Base-by-base conservation (phyloP, 345 rosid species). In the Ceriops zippeliana region DNA sequence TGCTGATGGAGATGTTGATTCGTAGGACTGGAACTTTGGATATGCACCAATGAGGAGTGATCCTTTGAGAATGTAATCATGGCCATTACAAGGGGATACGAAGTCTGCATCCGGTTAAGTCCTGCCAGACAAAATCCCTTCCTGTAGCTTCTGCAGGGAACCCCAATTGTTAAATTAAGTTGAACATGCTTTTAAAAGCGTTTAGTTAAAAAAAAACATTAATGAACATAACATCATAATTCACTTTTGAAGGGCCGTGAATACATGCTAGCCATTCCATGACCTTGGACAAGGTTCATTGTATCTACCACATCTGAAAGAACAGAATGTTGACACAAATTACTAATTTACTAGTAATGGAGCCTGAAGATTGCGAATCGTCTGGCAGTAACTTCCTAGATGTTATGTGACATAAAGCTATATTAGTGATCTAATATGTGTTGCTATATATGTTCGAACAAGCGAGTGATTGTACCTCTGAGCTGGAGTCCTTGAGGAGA, bases 41-140 rank as follows among this genome's bases (percentile, higher is more conserved):
- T 7, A 53, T 20, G 58, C 4, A 53, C 58, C 58, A 6, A 11
- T 53, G 27, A 53, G 58, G 58, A 54, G 58, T 22, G 58, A 54
- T 54, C 58, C 58, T 22, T 54, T 54, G 13, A 54, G 58, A 21
- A 54, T 54, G 58, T 54, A 54, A 10, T 54, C 58, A 21, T 54
- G 58, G 16, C 26, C 58, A 26, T 54, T 22, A 54, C 58, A 54
- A 21, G 58, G 58, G 58, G 3, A 54, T 54, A 54, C n/a, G 28
- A 2, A 54, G 26, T 54, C 58, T 3, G 22, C 13, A 26, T 22
- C 28, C 58, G 9, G 26, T 26, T 26, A 54, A 54, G 58, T 54
- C 58, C 26, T 54, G 58, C 58, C 28, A 54, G 22, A 54, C 58
- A 22, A n/a, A n/a, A 26, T 22, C 58, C 58, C 22, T 54, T 54